phyloP scores from a whole-genome alignment of 768 basidiomycete genomes.

The Termitomyces eurrhizus region DNA sequence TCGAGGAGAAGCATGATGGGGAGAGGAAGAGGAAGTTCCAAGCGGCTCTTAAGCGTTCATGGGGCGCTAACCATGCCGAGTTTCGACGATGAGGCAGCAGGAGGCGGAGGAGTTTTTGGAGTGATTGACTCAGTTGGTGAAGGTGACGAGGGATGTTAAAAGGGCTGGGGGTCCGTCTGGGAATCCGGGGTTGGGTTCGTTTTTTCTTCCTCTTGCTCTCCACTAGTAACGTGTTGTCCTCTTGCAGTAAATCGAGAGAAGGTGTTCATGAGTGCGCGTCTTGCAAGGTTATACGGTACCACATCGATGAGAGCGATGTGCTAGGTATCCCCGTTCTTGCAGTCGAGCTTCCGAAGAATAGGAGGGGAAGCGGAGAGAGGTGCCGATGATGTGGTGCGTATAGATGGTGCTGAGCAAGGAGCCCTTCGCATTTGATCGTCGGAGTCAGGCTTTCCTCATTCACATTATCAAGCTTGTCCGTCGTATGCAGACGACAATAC shows the following conservation, averaged over 20 bases:
- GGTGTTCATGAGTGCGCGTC: constrained; percentile 71
- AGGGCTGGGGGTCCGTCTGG: constrained; percentile 27
- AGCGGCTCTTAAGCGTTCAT: constrained; percentile 73
- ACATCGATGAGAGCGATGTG: constrained; percentile 69
- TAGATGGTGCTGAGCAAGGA: constrained; percentile 34
- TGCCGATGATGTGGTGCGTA: constrained; percentile 57
- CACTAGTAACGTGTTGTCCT: no score
- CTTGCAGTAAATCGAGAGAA: constrained; percentile 78
- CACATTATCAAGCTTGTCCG: constrained; percentile 16
- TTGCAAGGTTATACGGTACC: constrained; percentile 80
- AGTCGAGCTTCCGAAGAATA: constrained; percentile 36
- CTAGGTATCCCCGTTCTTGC: constrained; percentile 81
- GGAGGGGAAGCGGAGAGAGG: constrained; percentile 34
- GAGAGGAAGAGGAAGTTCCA: constrained; percentile 57
- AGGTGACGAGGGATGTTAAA: constrained; percentile 29
- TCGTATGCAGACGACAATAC: no score
- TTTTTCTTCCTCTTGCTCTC: no score
- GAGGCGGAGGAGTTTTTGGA: constrained; percentile 88
- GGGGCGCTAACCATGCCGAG: no score
- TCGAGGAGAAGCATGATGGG: constrained; percentile 27
- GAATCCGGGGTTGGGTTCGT: neutral
- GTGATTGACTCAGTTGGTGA: constrained; percentile 69
- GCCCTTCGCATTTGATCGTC: no score
- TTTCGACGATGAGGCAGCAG: no score
- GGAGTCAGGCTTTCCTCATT: no score